Conservation (phyloP, 176 grass and related monocot genomes). For the Avena insularis region DNA sequence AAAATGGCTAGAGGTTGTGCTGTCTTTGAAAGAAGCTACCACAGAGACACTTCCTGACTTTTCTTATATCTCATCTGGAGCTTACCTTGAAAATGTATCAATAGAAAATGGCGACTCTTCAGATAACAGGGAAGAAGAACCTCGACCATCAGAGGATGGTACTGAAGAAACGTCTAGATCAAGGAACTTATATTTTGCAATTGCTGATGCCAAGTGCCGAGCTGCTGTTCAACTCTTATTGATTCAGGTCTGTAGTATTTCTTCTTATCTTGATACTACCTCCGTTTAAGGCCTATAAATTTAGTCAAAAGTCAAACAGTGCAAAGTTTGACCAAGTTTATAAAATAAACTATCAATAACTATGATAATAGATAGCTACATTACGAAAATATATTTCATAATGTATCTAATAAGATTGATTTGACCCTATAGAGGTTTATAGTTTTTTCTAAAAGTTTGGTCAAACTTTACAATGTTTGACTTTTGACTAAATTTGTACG, state of each 20-base stretch:
- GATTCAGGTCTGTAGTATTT: conserved; percentile 79
- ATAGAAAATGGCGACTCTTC: conserved; percentile 65
- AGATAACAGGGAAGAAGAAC: conserved; percentile 59
- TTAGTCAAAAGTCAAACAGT: no score
- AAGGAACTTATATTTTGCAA: conserved; percentile 88
- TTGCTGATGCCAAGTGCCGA: conserved; percentile 94
- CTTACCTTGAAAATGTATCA: conserved; percentile 65
- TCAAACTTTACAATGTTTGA: no score
- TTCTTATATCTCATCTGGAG: conserved; percentile 80
- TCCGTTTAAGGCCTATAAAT: no score
- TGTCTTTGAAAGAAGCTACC: conserved; percentile 93
- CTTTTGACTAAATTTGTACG: no score
- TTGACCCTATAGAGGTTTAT: no score
- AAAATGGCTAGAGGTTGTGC: conserved; percentile 88
- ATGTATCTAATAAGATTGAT: no score
- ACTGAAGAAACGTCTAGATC: conserved; percentile 71
- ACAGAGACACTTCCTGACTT: conserved; percentile 92
- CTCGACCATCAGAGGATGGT: conserved; percentile 61
- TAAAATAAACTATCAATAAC: no score
- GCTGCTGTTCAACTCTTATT: conserved; percentile 97
- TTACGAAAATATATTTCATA: no score
- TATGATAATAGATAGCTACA: no score
- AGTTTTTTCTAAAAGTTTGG: no score
- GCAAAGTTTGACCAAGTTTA: no score
- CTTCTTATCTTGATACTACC: conserved; percentile 13